Percentiles rank a stretch among this genome's conserved stretches.
Conservation (phyloP, 768 basidiomycete species). For the Leccinum ochraceum region DNA sequence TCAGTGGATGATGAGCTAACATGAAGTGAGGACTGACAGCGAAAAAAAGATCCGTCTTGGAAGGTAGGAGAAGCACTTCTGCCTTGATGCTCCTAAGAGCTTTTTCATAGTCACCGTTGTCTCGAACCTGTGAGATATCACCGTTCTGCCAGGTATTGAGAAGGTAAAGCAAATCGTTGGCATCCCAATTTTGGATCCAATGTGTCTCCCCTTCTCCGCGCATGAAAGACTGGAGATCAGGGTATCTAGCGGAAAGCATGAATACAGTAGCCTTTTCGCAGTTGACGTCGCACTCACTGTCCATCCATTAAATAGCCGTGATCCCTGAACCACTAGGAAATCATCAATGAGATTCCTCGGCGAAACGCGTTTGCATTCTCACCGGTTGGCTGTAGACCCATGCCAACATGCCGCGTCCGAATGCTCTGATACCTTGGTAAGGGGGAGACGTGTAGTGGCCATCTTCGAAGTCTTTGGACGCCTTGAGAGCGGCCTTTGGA, state of each 20-base stretch:
- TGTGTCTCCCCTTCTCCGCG: slow-evolving; percentile 50
- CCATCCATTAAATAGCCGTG: slow-evolving; percentile 44
- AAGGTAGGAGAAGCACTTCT: slow-evolving; percentile 55
- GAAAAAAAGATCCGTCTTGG: slow-evolving; percentile 59
- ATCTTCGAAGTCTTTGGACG: slow-evolving; percentile 53
- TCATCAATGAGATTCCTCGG: slow-evolving; percentile 49
- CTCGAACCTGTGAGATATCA: slow-evolving; percentile 47
- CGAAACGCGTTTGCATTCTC: slow-evolving; percentile 71
- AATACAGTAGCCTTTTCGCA: background rate
- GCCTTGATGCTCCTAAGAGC: slow-evolving; percentile 47
- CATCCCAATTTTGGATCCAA: slow-evolving; percentile 49
- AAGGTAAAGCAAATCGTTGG: slow-evolving; percentile 53
- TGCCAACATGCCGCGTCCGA: slow-evolving; percentile 51
- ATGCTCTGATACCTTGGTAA: slow-evolving; percentile 53
- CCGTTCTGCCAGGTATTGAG: slow-evolving; percentile 51
- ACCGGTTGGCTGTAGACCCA: slow-evolving; percentile 59
- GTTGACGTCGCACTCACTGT: slow-evolving; percentile 25
- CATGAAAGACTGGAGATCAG: slow-evolving; percentile 48
- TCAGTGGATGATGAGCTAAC: background rate
- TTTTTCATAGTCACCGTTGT: slow-evolving; percentile 43
- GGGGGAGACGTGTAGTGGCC: slow-evolving; percentile 52
- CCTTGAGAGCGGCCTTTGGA: slow-evolving; percentile 49
- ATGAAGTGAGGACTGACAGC: slow-evolving; percentile 34
- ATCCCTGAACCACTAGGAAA: slow-evolving; percentile 52
- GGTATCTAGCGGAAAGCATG: slow-evolving; percentile 35